Conservation (phyloP, 352 stramenopile genomes). For the Globisporangium okanoganense region DNA sequence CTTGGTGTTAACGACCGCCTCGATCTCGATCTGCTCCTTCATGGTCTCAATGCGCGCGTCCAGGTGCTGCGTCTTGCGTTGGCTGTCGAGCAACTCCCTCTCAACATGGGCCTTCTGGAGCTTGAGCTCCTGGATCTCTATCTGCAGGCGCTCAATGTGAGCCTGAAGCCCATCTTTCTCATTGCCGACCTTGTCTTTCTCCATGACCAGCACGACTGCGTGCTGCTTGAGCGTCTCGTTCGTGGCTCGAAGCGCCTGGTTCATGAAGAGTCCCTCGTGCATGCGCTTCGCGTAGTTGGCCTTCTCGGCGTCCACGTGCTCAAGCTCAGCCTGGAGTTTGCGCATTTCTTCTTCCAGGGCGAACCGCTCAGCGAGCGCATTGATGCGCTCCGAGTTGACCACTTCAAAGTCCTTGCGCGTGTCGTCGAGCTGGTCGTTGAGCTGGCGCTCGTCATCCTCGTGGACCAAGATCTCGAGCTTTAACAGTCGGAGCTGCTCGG, state of each 20-base stretch:
- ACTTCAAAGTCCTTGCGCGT: constrained; percentile 58
- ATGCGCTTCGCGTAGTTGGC: constrained; percentile 56
- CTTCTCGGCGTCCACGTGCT: constrained; percentile 55
- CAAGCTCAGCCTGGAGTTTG: constrained; percentile 45
- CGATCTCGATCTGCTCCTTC: constrained; percentile 63
- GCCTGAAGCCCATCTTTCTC: constrained; percentile 37
- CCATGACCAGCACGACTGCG: constrained; percentile 42
- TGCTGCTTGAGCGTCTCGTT: constrained; percentile 70
- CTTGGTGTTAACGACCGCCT: constrained; percentile 37
- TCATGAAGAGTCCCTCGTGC: constrained; percentile 77
- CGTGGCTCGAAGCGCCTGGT: constrained; percentile 55
- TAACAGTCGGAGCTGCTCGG: constrained; percentile 52
- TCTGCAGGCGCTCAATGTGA: constrained; percentile 26
- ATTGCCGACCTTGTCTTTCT: constrained; percentile 47
- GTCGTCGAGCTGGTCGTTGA: constrained; percentile 59
- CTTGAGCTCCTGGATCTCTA: constrained; percentile 30
- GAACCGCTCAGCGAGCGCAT: constrained; percentile 53
- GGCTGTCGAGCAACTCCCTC: constrained; percentile 42
- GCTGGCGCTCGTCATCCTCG: constrained; percentile 59
- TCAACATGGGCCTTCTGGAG: constrained; percentile 37
- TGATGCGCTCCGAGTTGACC: constrained; percentile 60
- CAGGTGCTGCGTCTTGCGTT: constrained; percentile 43
- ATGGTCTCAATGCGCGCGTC: constrained; percentile 48
- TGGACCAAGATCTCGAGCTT: constrained; percentile 68
- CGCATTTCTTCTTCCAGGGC: constrained; percentile 63